phyloP scores from a whole-genome alignment of 2,329 filamentous ascomycete species.

The Whalleya microplaca region DNA sequence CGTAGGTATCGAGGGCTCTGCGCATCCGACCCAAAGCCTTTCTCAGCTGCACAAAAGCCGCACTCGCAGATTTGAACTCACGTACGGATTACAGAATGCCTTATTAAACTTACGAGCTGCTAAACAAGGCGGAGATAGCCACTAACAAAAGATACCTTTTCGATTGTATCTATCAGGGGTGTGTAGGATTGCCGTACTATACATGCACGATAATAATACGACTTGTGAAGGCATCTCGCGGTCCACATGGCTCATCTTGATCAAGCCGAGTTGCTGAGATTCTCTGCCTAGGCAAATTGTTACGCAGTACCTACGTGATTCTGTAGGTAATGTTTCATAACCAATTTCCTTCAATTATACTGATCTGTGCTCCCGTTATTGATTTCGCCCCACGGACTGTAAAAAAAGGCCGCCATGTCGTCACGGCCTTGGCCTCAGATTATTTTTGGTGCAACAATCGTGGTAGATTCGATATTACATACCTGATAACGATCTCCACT shows the following conservation, averaged over 20 bases:
- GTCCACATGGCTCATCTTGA: not conserved
- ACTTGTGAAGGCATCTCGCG: not conserved
- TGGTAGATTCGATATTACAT: slow-evolving; percentile 1
- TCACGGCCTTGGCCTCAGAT: not conserved
- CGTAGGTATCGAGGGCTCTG: too few relatives aligned
- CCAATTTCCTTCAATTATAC: too few relatives aligned
- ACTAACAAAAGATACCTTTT: too few relatives aligned
- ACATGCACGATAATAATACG: not conserved
- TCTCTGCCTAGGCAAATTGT: not conserved
- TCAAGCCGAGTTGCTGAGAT: not conserved
- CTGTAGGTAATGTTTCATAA: not conserved
- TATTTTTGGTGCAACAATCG: slow-evolving; percentile 5
- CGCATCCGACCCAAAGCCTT: too few relatives aligned
- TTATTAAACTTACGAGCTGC: too few relatives aligned
- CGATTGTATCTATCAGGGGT: not conserved
- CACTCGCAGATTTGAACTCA: too few relatives aligned
- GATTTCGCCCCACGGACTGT: not conserved
- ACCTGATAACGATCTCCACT: not conserved
- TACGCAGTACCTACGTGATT: too few relatives aligned
- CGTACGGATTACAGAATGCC: too few relatives aligned
- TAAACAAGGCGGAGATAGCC: too few relatives aligned
- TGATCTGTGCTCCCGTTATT: too few relatives aligned
- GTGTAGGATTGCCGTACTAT: not conserved
- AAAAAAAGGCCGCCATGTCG: not conserved
- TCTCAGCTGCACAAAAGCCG: too few relatives aligned